Evolutionary conservation across 1,284 basidiomycete genomes (phyloP).

Genomic region (Fomitopsis betulina): DNA sequence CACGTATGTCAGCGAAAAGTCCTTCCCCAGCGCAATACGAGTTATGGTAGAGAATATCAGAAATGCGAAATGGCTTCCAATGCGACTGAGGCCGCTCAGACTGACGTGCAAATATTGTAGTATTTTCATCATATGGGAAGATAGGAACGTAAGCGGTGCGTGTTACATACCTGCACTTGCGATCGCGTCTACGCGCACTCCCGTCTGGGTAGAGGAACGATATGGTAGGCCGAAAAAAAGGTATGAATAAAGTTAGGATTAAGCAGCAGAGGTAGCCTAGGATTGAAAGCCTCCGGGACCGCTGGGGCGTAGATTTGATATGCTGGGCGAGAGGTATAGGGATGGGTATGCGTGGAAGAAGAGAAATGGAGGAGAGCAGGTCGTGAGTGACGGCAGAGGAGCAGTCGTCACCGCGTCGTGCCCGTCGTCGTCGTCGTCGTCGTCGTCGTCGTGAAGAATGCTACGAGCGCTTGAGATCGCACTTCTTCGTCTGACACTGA

Average conservation of each 20-base stretch:
- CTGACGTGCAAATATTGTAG: slow-evolving; percentile 48
- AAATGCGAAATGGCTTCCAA: slow-evolving; percentile 38
- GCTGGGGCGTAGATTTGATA: not conserved
- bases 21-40: not conserved
- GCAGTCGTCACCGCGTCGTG: not conserved
- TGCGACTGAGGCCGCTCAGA: slow-evolving; percentile 32
- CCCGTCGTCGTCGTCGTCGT: not conserved
- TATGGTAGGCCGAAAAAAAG: not conserved
- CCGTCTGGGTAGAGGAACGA: not conserved
- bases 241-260: slow-evolving; percentile 5
- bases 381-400: not conserved
- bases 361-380: not conserved
- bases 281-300: not conserved
- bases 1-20: not conserved
- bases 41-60: slow-evolving; percentile 8
- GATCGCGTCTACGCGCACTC: not conserved
- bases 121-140: slow-evolving; percentile 12
- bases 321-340: not conserved
- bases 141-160: not conserved
- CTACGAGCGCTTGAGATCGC: not conserved
- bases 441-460: not conserved
- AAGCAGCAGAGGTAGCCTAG: slow-evolving; percentile 5
- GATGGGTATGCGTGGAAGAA: not conserved
- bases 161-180: slow-evolving; percentile 8
- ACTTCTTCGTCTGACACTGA: not conserved